Evolutionary conservation across 2,329 filamentous ascomycete genomes (phyloP), one percentile per base, ranked within the genome.

Genomic region (Hypoxylon sp.): DNA sequence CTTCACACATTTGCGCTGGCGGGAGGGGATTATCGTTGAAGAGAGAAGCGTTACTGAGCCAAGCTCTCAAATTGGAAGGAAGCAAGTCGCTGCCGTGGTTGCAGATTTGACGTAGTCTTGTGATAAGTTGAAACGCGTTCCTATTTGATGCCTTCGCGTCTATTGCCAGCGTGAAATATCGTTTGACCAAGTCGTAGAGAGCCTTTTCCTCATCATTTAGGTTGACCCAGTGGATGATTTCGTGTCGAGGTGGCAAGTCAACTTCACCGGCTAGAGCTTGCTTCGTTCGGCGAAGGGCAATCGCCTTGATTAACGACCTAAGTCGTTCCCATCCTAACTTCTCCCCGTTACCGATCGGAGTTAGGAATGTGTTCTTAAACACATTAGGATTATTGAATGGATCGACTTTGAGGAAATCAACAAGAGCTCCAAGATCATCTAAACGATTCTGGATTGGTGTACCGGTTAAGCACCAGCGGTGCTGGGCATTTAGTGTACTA

Each of bases 371-470:
- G 29, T 35, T 29, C 16, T 19, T 29, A 11, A 55, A 55, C 8
- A 15, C 8, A 19, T 21, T 3, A 25, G 35, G 51, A 31, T 46
- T 27, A 21, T 50, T 13, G 8, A 55, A 55, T 2, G 46, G 51
- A 13, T 37, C 35, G 3, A 55, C 25, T 12, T 19, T 51, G 9
- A 55, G 26, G 17, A 55, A 55, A 25, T 55, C 51, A n/a, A 55
- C 26, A 4, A 55, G 46, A 12, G 51, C 12, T 3, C 51, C 51
- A 3, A 47, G 21, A 9, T 51, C 51, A 3, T 55, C 51, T 16
- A 55, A 30, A 7, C 46, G 41, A 15, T 55, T 55, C 12, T 55
- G 51, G 12, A 55, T 55, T n/a, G 46, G 46, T 11, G 51, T 55
- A 4, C 46, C 51, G 8, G 41, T 51, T 19, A 55, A 35, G 41